Evolutionary conservation across 768 basidiomycete species (phyloP).

Genomic region (Calvatia gigantea): DNA sequence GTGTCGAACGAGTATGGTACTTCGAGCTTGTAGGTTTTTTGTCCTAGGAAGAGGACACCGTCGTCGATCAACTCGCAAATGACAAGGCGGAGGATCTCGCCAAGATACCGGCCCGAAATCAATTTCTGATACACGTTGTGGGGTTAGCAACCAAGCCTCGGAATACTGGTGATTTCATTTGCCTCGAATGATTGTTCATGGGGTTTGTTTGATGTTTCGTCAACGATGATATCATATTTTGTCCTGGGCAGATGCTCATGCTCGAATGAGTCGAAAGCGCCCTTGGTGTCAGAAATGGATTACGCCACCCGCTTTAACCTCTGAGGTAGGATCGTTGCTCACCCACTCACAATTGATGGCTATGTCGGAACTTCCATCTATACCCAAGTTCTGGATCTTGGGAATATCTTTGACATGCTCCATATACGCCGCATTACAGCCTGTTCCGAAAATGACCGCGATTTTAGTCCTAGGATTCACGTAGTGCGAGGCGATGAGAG

Average conservation of each 20-base stretch:
- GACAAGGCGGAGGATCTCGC: constrained; percentile 94
- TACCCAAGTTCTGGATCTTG: constrained; percentile 76
- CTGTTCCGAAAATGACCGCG: constrained; percentile 96
- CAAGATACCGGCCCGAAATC: constrained; percentile 93
- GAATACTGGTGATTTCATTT: constrained; percentile 11
- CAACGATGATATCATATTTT: constrained; percentile 90
- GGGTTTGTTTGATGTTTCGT: constrained; percentile 94
- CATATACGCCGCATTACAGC: constrained; percentile 98
- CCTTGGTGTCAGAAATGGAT: constrained; percentile 41
- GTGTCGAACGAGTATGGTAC: constrained; percentile 92
- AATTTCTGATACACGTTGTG: constrained; percentile 60
- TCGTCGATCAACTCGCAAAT: constrained; percentile 95
- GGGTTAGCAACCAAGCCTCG: background rate
- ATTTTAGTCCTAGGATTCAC: constrained; percentile 90
- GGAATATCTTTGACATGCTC: constrained; percentile 82
- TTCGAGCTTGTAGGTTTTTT: constrained; percentile 98
- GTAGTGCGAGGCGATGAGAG: constrained; percentile 95
- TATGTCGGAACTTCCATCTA: constrained; percentile 68
- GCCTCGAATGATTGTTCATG: constrained; percentile 93
- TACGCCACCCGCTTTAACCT: background rate
- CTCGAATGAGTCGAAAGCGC: constrained; percentile 94
- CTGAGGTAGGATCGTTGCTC: constrained; percentile 16
- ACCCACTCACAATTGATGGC: constrained; percentile 98
- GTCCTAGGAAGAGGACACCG: constrained; percentile 95
- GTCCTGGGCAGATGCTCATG: constrained; percentile 95